Evolutionary conservation across 345 rosid species (phyloP), one percentile per base, ranked within the genome.

Genomic region (Linum usitatissimum): DNA sequence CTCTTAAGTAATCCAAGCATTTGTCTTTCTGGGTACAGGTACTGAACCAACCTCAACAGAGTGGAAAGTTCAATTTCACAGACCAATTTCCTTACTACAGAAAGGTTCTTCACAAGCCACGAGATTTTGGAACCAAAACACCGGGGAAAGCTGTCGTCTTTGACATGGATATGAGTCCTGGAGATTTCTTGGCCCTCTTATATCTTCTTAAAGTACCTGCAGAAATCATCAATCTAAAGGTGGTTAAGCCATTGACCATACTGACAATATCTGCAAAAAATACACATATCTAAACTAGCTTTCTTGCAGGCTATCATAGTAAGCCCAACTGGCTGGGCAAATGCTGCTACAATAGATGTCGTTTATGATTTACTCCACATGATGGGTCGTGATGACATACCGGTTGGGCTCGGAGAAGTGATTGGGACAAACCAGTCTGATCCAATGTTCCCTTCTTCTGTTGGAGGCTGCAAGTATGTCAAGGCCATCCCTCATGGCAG

Each of bases 371-470:
- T 92, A 36, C 81, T 89, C 69, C 98, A 92, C 70, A 92, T 92
- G 98, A 92, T 92, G 98, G 96, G 98, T 34, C 95, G 98, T 0
- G 96, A 92, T 5, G 96, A 92, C 76, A 85, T 92, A 67, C 95
- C 82, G 0, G 86, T 92, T 12, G 98, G 93, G 61, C 65, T 89
- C 5, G 98, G 98, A 62, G 79, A 82, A n/a, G 45, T 83, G 18
- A 81, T 75, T 63, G 88, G 91, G 18, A 57, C 72, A 71, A 89
- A 87, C 73, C 96, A 92, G 70, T 72, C 96, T 3, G 86, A 89
- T 67, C 66, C 73, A 7, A 34, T 34, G 19, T 61, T 62, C 60
- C 38, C 83, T 55, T 30, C 70, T 21, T 45, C 51, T 3, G 96
- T 85, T 66, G 96, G 96, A 66, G 86, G 76, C 69, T 92, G 96